These are phyloP conservation scores for Cystoderma amianthinum DNA, from an alignment of 768 basidiomycete species.

Conservation along the genomic window DNA sequence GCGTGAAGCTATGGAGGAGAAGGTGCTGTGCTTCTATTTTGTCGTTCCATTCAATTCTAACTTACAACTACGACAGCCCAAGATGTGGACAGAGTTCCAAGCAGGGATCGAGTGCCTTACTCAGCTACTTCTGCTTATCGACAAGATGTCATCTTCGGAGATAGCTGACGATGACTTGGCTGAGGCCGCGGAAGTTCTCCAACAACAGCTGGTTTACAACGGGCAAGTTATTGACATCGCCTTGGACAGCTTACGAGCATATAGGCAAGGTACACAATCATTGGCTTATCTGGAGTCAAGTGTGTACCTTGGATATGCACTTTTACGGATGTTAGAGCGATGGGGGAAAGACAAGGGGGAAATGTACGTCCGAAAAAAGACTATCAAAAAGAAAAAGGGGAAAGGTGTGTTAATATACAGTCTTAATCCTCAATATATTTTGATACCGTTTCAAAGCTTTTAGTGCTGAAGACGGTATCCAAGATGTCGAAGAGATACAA, in stretches of 20 bases:
- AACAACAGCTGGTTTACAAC: slow-evolving; percentile 91
- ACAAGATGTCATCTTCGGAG: slow-evolving; percentile 62
- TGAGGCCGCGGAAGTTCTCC: slow-evolving; percentile 76
- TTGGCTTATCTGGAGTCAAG: slow-evolving; percentile 83
- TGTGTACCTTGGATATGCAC: slow-evolving; percentile 74
- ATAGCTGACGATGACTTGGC: slow-evolving; percentile 39
- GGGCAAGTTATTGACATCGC: slow-evolving; percentile 90
- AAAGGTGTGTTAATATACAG: slow-evolving; percentile 26
- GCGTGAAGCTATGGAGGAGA: slow-evolving; percentile 85
- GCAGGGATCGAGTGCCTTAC: slow-evolving; percentile 92
- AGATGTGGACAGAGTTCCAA: slow-evolving; percentile 90
- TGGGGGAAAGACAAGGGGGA: slow-evolving; percentile 72
- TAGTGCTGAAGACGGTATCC: slow-evolving; percentile 55
- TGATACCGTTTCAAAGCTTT: slow-evolving; percentile 20
- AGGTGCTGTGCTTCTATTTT: slow-evolving; percentile 40
- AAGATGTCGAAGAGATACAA: slow-evolving; percentile 59
- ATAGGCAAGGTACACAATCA: slow-evolving; percentile 75
- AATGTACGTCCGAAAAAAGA: slow-evolving; percentile 72
- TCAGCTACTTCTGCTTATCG: slow-evolving; percentile 85
- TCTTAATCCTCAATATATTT: slow-evolving; percentile 3
- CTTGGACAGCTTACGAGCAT: slow-evolving; percentile 66
- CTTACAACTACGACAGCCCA: slow-evolving; percentile 50
- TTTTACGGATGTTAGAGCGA: slow-evolving; percentile 86
- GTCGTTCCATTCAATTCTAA: slow-evolving; percentile 3
- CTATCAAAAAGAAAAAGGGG: slow-evolving; percentile 41